Conservation (phyloP, 495 filamentous ascomycete genomes). For the Haplographium delicatum region DNA sequence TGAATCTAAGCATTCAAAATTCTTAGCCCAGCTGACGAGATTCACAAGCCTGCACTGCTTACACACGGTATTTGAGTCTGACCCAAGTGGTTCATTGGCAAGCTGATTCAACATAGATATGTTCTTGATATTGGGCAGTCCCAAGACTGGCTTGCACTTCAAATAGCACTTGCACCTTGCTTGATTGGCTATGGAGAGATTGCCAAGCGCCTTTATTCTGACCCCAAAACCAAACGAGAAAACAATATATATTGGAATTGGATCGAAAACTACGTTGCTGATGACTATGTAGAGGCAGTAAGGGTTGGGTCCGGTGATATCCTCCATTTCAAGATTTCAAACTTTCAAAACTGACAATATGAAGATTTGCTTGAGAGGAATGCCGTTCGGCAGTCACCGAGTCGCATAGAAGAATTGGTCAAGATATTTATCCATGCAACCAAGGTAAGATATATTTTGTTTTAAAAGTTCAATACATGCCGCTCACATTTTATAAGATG, state of each 20-base stretch:
- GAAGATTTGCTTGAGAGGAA: conserved; percentile 68
- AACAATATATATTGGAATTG: conserved; percentile 84
- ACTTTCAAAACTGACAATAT: conserved; percentile 2
- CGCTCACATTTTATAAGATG: conserved; percentile 49
- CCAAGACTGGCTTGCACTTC: conserved; percentile 77
- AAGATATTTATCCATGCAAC: conserved; percentile 81
- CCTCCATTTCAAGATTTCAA: background rate
- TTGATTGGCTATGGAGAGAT: conserved; percentile 80
- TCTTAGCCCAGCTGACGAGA: conserved; percentile 20
- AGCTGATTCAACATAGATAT: conserved; percentile 49
- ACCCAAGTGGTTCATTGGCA: background rate
- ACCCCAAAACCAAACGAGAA: conserved; percentile 49
- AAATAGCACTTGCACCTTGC: conserved; percentile 79
- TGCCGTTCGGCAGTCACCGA: conserved; percentile 61
- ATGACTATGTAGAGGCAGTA: conserved; percentile 70
- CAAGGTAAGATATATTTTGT: conserved; percentile 43
- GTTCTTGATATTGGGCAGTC: conserved; percentile 85
- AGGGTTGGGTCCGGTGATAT: conserved; percentile 58
- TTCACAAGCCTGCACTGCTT: conserved; percentile 60
- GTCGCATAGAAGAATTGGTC: conserved; percentile 73
- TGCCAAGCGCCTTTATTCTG: conserved; percentile 57
- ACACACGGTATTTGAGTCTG: conserved; percentile 42
- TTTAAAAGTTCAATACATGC: background rate
- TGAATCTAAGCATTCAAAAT: conserved; percentile 5
- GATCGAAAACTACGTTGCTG: conserved; percentile 79